Conservation (phyloP, 441 rosid genomes). For the Eruca vesicaria region DNA sequence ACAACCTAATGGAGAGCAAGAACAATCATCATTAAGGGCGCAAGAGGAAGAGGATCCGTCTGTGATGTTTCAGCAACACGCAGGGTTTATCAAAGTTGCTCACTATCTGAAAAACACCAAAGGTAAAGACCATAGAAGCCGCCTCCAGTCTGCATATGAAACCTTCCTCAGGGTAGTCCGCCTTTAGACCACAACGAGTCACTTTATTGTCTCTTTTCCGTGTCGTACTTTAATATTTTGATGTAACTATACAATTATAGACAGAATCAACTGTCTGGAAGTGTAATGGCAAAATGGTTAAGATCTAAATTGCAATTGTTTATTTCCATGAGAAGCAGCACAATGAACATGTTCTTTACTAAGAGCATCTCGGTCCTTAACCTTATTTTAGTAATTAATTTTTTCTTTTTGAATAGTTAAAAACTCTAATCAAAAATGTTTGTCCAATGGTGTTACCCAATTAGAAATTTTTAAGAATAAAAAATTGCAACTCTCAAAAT, state of each 20-base stretch:
- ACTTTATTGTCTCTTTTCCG: background rate
- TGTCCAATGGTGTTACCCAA: too few relatives aligned
- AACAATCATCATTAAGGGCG: constrained; percentile 24
- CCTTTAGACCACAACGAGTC: constrained; percentile 17
- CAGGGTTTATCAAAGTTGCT: constrained; percentile 56
- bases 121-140: constrained; percentile 42
- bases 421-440: too few relatives aligned
- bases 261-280: constrained; percentile 4
- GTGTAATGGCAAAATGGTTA: background rate
- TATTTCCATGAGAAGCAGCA: too few relatives aligned
- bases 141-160: constrained; percentile 47
- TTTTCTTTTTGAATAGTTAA: too few relatives aligned
- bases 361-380: too few relatives aligned
- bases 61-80: constrained; percentile 43
- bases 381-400: too few relatives aligned
- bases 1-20: constrained; percentile 31
- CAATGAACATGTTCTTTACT: too few relatives aligned
- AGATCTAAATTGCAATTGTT: background rate
- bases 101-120: constrained; percentile 43
- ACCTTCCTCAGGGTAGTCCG: constrained; percentile 42
- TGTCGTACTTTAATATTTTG: background rate
- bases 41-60: constrained; percentile 32
- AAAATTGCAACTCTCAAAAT: too few relatives aligned
- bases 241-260: background rate
- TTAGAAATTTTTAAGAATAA: too few relatives aligned